Conservation (phyloP, 2,329 filamentous ascomycete genomes). For the Fusarium sp. region DNA sequence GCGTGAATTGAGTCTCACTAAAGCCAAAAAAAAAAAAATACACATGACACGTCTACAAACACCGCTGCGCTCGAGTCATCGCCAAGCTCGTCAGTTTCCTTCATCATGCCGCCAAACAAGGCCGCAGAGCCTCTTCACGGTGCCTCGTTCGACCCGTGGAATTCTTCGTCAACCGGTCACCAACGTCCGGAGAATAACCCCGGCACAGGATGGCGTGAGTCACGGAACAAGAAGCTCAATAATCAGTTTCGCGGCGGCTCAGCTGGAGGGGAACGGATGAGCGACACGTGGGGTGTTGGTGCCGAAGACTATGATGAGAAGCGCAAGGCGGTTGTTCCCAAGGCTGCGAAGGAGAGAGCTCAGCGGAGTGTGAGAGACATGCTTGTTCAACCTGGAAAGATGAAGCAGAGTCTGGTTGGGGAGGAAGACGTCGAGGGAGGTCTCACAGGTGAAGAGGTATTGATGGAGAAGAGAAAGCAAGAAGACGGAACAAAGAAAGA, state of each 20-base stretch:
- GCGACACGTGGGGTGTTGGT: constrained; percentile 74
- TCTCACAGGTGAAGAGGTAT: constrained; percentile 40
- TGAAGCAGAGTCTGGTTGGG: constrained; percentile 48
- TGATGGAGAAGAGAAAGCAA: constrained; percentile 50
- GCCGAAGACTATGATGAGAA: constrained; percentile 66
- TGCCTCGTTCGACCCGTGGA: constrained; percentile 74
- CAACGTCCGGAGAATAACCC: constrained; percentile 78
- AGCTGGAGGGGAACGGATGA: constrained; percentile 70
- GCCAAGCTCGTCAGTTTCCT: not conserved
- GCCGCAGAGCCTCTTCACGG: constrained; percentile 57
- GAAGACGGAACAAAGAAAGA: constrained; percentile 63
- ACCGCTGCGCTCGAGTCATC: not conserved
- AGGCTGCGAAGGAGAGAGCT: constrained; percentile 54
- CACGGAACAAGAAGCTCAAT: constrained; percentile 75
- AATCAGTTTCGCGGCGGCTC: constrained; percentile 73
- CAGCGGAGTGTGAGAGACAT: constrained; percentile 65
- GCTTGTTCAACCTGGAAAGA: constrained; percentile 60
- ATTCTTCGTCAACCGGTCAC: constrained; percentile 81
- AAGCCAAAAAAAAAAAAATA: not conserved
- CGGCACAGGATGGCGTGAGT: constrained; percentile 76
- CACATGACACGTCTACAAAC: not conserved
- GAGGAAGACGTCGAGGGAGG: not conserved
- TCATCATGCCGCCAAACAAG: constrained; percentile 33
- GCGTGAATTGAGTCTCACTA: not conserved
- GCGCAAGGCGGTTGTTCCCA: constrained; percentile 57